These are phyloP conservation scores for Metschnikowia cubensis DNA, from an alignment of 805 yeast genomes.

Conservation along the genomic window DNA sequence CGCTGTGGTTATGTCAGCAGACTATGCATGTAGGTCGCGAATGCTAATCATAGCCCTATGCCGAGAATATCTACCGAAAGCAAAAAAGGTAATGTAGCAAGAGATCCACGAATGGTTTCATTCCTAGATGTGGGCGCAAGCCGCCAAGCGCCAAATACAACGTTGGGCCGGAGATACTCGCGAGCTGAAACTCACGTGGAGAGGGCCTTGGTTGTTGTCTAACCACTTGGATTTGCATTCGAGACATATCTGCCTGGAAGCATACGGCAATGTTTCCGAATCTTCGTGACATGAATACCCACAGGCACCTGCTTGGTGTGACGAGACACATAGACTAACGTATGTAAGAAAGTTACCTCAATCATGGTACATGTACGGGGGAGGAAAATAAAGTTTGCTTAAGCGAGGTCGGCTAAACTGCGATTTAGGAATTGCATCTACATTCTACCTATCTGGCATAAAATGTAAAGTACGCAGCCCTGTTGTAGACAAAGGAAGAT, in stretches of 20 bases:
- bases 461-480: background rate
- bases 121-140: background rate
- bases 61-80: constrained; percentile 1
- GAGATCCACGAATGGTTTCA: background rate
- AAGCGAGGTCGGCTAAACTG: constrained; percentile 2
- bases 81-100: background rate
- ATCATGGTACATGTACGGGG: background rate
- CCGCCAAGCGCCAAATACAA: too few relatives aligned
- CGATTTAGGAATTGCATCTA: background rate
- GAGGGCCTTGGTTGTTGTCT: too few relatives aligned
- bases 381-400: background rate
- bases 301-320: background rate
- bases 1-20: background rate
- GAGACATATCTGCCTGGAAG: background rate
- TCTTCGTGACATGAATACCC: background rate
- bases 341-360: background rate
- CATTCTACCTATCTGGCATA: background rate
- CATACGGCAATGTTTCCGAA: background rate
- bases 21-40: constrained; percentile 1
- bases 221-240: too few relatives aligned
- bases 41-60: background rate
- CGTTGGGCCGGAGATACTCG: background rate
- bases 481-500: background rate
- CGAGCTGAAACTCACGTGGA: too few relatives aligned
- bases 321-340: background rate